Percentiles rank a stretch among this genome's conserved stretches.
These are phyloP conservation scores for Sugiyamaella boreocaroliniensis DNA, from an alignment of 805 yeast species.

Conservation along the genomic window DNA sequence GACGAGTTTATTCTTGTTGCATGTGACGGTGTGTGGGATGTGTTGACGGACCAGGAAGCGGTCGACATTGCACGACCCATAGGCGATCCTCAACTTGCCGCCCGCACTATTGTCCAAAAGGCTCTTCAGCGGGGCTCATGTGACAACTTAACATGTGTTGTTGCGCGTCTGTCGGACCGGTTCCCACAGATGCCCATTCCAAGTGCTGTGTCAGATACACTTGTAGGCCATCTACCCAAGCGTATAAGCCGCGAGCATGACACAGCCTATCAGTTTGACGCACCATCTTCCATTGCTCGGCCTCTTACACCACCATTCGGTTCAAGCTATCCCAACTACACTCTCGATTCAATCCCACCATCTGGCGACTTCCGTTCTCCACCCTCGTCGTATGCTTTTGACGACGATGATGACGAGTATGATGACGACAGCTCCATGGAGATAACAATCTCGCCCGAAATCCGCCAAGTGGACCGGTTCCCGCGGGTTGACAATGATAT, in stretches of 20 bases:
- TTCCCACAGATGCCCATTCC: not conserved
- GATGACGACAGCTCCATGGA: not conserved
- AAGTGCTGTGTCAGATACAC: not conserved
- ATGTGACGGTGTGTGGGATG: conserved; percentile 98
- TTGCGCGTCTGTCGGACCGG: conserved; percentile 45
- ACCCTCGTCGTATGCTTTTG: not conserved
- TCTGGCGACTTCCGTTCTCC: not conserved
- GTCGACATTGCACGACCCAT: conserved; percentile 54
- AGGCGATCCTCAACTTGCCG: conserved; percentile 56
- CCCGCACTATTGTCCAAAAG: conserved; percentile 54
- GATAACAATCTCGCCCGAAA: not conserved
- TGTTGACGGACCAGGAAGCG: conserved; percentile 76
- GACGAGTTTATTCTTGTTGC: conserved; percentile 85
- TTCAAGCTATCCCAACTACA: not conserved
- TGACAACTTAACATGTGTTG: conserved; percentile 91
- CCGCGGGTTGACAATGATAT: no score
- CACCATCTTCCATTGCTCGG: not conserved
- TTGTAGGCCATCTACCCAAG: not conserved
- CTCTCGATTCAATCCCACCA: not conserved
- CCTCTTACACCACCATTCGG: not conserved
- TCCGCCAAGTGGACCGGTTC: no score
- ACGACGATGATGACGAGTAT: no score
- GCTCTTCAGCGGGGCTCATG: conserved; percentile 76
- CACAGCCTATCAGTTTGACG: not conserved
- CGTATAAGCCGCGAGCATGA: not conserved